Conservation (phyloP, 2,329 filamentous ascomycete species). For the Scolecobasidium constrictum region DNA sequence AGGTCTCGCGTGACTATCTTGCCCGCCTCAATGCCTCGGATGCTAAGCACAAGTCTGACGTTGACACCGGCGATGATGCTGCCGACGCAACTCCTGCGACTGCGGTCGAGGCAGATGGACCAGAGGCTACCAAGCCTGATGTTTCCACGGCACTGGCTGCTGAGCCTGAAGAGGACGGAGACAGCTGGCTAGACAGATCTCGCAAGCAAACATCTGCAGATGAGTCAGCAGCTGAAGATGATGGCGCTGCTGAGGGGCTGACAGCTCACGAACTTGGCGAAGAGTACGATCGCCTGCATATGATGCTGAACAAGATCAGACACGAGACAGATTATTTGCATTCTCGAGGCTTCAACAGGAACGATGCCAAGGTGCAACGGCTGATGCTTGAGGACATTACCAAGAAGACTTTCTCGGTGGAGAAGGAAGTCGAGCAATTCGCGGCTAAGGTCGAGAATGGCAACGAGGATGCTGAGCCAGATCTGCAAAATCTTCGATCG, state of each 20-base stretch:
- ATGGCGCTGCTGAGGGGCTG: too few species aligned
- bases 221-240: too few species aligned
- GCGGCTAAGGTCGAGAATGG: background rate
- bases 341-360: too few species aligned
- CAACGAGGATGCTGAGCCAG: background rate
- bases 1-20: slow-evolving; percentile 54
- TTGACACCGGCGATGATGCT: slow-evolving; percentile 13
- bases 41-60: slow-evolving; percentile 43
- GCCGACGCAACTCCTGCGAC: slow-evolving; percentile 2
- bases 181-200: too few species aligned
- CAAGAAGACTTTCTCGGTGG: background rate
- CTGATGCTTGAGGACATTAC: background rate
- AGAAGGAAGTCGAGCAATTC: background rate
- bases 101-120: background rate
- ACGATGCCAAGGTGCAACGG: too few species aligned
- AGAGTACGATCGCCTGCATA: too few species aligned
- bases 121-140: too few species aligned
- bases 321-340: background rate
- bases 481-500: background rate
- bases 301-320: too few species aligned
- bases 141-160: too few species aligned
- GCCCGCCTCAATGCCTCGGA: slow-evolving; percentile 47
- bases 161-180: too few species aligned
- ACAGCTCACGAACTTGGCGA: too few species aligned
- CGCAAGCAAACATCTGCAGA: too few species aligned